These are phyloP conservation scores for Globisporangium recalcitrans DNA, from an alignment of 352 stramenopile genomes.

Conservation along the genomic window DNA sequence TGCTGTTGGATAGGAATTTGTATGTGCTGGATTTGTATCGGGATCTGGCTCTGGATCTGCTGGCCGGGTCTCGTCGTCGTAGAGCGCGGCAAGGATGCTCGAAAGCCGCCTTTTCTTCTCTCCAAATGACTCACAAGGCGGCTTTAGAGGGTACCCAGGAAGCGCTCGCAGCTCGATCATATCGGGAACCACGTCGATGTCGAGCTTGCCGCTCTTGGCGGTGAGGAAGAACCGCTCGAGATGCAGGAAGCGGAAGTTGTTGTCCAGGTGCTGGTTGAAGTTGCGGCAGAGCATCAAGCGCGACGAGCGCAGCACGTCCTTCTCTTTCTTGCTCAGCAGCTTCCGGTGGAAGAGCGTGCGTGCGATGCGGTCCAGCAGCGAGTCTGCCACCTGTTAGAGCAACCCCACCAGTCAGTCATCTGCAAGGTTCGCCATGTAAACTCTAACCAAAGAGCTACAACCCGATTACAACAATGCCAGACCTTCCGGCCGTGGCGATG, in stretches of 20 bases:
- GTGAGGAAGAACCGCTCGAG: slow-evolving; percentile 57
- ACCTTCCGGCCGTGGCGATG: slow-evolving; percentile 42
- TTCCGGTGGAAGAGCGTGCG: slow-evolving; percentile 33
- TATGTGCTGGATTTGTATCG: not conserved
- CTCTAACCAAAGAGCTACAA: not conserved
- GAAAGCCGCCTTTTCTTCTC: slow-evolving; percentile 1
- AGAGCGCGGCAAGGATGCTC: slow-evolving; percentile 1
- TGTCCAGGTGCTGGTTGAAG: slow-evolving; percentile 41
- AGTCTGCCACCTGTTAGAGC: slow-evolving; percentile 41
- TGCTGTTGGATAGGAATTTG: not conserved
- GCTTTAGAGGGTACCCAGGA: slow-evolving; percentile 36
- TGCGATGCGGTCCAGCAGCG: slow-evolving; percentile 52
- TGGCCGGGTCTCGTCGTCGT: slow-evolving; percentile 3
- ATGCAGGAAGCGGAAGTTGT: slow-evolving; percentile 48
- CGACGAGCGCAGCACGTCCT: slow-evolving; percentile 39
- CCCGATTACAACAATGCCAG: too few species aligned
- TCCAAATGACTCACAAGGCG: not conserved
- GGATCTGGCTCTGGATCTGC: not conserved
- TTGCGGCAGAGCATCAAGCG: slow-evolving; percentile 63
- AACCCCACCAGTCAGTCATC: not conserved
- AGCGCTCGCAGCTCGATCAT: slow-evolving; percentile 44
- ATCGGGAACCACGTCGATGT: slow-evolving; percentile 33
- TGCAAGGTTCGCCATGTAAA: too few species aligned
- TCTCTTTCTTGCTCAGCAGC: slow-evolving; percentile 43
- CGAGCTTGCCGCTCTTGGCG: slow-evolving; percentile 27